These are phyloP conservation scores for Comarum palustre DNA, from an alignment of 306 rosid genomes.

Conservation along the genomic window DNA sequence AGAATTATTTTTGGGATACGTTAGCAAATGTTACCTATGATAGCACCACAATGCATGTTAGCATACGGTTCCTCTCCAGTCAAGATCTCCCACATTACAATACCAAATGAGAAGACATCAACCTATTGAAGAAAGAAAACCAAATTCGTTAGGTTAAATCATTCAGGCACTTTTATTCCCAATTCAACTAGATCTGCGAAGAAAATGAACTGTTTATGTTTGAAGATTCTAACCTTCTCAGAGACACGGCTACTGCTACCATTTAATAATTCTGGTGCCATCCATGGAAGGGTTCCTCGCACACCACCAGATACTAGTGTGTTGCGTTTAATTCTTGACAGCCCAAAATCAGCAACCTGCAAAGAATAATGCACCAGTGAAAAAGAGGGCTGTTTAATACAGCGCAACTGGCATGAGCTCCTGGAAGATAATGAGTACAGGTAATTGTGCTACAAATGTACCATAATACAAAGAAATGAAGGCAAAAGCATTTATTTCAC, in stretches of 20 bases:
- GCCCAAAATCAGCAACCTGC: conserved; percentile 91
- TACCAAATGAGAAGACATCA: conserved; percentile 88
- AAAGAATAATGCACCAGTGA: conserved; percentile 1
- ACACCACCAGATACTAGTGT: conserved; percentile 93
- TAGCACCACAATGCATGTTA: conserved; percentile 90
- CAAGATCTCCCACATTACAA: conserved; percentile 92
- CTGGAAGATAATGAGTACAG: neutral
- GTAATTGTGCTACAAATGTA: neutral
- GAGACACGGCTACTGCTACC: conserved; percentile 80
- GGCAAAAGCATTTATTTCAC: neutral
- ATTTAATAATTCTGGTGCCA: conserved; percentile 90
- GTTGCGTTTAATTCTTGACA: conserved; percentile 83
- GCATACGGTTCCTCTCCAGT: conserved; percentile 96
- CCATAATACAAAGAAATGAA: neutral
- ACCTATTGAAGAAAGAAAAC: conserved; percentile 46
- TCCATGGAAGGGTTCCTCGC: conserved; percentile 98
- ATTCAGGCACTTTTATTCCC: neutral
- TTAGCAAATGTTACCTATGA: conserved; percentile 57
- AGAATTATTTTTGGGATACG: neutral
- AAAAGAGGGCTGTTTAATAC: neutral
- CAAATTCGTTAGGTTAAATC: conserved; percentile 16
- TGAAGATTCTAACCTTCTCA: conserved; percentile 64
- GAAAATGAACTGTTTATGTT: conserved; percentile 10
- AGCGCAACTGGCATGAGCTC: conserved; percentile 1
- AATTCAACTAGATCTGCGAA: neutral